Evolutionary conservation across 1,284 basidiomycete species (phyloP), one percentile per base, ranked within the genome.

Genomic region (Microstroma glucosiphilum): DNA sequence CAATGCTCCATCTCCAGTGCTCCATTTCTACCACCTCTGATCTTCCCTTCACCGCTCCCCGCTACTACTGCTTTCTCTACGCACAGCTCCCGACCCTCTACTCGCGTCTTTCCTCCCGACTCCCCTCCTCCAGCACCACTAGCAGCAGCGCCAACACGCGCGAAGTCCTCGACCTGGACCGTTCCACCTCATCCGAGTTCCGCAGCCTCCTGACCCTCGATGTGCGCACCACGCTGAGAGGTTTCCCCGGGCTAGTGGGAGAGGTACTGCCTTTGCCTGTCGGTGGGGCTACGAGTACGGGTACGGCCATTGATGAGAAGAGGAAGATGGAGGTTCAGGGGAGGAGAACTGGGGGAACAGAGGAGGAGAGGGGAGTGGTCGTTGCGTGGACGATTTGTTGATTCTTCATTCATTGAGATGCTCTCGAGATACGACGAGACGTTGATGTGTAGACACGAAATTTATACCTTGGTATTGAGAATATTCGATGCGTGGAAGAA

Each of bases 241-340:
- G 51, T 8, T 54, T 54, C 15, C 17, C 51, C 21, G 51, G 51
- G 7, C 21, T 26, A 6, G 51, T 54, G 15, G 15, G 21, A 13
- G 51, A 54, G 51, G 51, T 54, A 19, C 25, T 54, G 51, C 51
- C 43, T 6, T 12, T 48, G 43, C 43, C 43, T 48, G 17, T 48
- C 7, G 46, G n/a, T 6, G 17, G 4, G 23, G 46, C 46, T 7
- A 6, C n/a, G 12, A 23, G 46, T n/a, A 12, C 4, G n/a, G 17
- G 46, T 7, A 12, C n/a, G 46, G 46, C 6, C 23, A 12, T 12
- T 3, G n/a, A 12, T 48, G 46, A 12, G 23, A 12, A 48, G 46
- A 12, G 46, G 46, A 12, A 23, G 11, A 48, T 6, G 46, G 46
- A 12, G 3, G 46, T 48, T n/a, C 42, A n/a, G 42, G 42, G 12